Evolutionary conservation across 352 stramenopile species (phyloP).

Genomic region (Pythium brassicae): DNA sequence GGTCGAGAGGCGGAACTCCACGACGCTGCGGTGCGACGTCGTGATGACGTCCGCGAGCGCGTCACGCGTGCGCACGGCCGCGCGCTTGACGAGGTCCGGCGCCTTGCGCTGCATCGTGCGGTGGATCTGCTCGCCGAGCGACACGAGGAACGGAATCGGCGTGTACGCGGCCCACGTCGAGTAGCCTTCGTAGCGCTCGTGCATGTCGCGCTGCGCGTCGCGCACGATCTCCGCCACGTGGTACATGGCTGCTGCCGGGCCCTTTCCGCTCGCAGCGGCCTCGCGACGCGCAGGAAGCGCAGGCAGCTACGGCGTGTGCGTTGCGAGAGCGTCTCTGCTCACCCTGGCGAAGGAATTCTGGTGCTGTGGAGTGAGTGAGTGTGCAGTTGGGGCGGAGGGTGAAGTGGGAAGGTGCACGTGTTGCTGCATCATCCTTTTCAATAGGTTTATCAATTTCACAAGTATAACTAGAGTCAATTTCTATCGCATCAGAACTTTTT

Average conservation of each 20-base stretch:
- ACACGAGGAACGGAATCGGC: conserved; percentile 72
- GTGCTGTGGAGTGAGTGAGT: background rate
- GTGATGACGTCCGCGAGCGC: conserved; percentile 52
- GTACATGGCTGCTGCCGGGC: conserved; percentile 49
- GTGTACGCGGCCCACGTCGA: conserved; percentile 59
- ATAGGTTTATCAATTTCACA: too few species aligned
- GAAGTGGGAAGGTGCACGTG: too few species aligned
- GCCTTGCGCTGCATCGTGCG: conserved; percentile 73
- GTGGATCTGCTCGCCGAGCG: conserved; percentile 58
- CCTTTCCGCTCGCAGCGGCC: too few species aligned
- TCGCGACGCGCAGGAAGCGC: too few species aligned
- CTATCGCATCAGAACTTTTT: too few species aligned
- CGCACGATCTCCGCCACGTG: conserved; percentile 82
- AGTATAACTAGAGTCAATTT: too few species aligned
- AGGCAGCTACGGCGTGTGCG: too few species aligned
- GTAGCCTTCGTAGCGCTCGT: conserved; percentile 55
- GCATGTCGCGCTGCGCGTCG: conserved; percentile 75
- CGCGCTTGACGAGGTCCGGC: conserved; percentile 69
- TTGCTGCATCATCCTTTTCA: background rate
- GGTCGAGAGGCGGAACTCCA: conserved; percentile 55
- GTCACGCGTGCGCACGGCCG: conserved; percentile 59
- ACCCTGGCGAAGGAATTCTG: too few species aligned
- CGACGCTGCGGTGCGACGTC: conserved; percentile 41
- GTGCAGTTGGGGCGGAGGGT: background rate
- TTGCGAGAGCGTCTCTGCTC: too few species aligned